Evolutionary conservation across 1,284 basidiomycete species (phyloP).

Genomic region (Anthracocystis walkeri): DNA sequence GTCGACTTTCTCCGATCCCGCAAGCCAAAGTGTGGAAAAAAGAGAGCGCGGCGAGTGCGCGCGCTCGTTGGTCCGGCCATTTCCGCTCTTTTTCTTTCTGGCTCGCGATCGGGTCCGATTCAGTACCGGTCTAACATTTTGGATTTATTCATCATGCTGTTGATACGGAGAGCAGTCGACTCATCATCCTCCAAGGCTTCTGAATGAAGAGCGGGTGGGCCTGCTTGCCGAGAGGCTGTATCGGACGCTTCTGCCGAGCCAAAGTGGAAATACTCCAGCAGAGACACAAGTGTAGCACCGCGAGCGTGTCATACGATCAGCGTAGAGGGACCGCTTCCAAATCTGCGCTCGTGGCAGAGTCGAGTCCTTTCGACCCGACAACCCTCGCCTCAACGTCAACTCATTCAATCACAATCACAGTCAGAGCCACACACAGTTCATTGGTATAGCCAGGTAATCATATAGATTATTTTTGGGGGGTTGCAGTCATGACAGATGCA

Average conservation of each 20-base stretch:
- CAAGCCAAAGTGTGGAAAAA: constrained; percentile 1
- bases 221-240: too few relatives aligned
- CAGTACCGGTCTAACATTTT: neutral
- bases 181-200: too few relatives aligned
- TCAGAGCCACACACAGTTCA: neutral
- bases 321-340: neutral
- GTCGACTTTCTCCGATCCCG: constrained; percentile 32
- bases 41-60: constrained; percentile 11
- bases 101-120: constrained; percentile 2
- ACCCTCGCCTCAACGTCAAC: too few relatives aligned
- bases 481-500: constrained; percentile 45
- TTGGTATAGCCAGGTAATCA: constrained; percentile 39
- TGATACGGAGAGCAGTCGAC: too few relatives aligned
- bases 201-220: too few relatives aligned
- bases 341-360: neutral
- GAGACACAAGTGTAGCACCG: too few relatives aligned
- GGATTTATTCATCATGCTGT: neutral
- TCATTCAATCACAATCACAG: neutral
- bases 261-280: too few relatives aligned
- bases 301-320: too few relatives aligned
- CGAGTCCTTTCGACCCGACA: too few relatives aligned
- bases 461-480: constrained; percentile 47
- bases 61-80: constrained; percentile 39
- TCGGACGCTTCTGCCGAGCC: too few relatives aligned
- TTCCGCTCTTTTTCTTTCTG: constrained; percentile 17